These are phyloP conservation scores for Globisporangium acanthophoron DNA, from an alignment of 352 stramenopile genomes.

Conservation along the genomic window DNA sequence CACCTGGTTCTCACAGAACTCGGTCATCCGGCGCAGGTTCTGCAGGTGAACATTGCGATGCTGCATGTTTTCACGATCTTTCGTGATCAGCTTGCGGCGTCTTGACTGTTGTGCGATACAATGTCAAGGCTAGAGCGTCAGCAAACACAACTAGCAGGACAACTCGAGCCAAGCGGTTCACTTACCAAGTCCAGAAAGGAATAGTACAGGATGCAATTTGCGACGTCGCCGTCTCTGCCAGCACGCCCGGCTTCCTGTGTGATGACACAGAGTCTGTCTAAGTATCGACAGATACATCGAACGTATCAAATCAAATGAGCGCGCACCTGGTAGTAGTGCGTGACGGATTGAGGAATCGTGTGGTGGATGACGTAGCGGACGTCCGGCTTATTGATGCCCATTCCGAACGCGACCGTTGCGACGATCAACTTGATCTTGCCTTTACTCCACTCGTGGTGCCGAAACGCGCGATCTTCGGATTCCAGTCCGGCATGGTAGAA, in stretches of 20 bases:
- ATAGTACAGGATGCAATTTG: conserved; percentile 86
- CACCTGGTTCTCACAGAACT: conserved; percentile 88
- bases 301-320: neutral
- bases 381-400: conserved; percentile 89
- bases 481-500: conserved; percentile 84
- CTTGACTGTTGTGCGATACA: conserved; percentile 28
- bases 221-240: conserved; percentile 75
- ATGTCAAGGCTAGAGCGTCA: neutral
- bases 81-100: conserved; percentile 70
- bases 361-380: conserved; percentile 89
- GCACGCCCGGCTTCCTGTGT: conserved; percentile 75
- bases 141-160: neutral
- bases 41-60: conserved; percentile 81
- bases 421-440: conserved; percentile 87
- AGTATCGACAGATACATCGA: neutral
- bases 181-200: conserved; percentile 75
- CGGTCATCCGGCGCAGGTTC: conserved; percentile 76
- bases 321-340: conserved; percentile 84
- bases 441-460: conserved; percentile 87
- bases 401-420: conserved; percentile 85
- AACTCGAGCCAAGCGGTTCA: neutral
- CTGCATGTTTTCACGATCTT: conserved; percentile 72
- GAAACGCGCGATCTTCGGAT: conserved; percentile 62
- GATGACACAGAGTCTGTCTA: neutral
- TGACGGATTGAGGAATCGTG: conserved; percentile 86